Evolutionary conservation across 1,284 basidiomycete genomes (phyloP).

Genomic region (Lentinus polychrous): DNA sequence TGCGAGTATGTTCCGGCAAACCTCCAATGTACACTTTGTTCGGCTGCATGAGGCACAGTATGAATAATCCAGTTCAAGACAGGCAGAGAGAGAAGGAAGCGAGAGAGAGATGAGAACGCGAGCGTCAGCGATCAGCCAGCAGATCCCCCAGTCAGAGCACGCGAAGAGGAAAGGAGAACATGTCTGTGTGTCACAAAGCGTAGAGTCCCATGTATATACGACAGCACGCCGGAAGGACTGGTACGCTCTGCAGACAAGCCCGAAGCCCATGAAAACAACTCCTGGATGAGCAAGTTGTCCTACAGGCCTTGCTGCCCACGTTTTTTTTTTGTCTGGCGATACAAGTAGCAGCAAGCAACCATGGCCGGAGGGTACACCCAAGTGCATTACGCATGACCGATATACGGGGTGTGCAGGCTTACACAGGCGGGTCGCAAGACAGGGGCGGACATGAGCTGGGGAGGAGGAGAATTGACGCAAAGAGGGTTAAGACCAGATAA

Average conservation of each 20-base stretch:
- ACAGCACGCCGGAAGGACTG: background rate
- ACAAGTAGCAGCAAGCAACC: background rate
- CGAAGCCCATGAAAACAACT: constrained; percentile 1
- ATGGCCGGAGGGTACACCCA: constrained; percentile 1
- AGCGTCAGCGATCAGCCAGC: constrained; percentile 6
- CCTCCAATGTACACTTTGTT: constrained; percentile 88
- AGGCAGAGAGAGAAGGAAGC: constrained; percentile 6
- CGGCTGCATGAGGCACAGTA: constrained; percentile 54
- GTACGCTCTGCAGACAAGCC: constrained; percentile 1
- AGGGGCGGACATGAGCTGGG: constrained; percentile 17
- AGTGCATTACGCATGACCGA: constrained; percentile 7
- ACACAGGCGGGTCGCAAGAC: constrained; percentile 25
- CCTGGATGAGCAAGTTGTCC: too few species aligned
- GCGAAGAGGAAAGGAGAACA: background rate
- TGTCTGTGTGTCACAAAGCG: background rate
- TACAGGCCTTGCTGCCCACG: too few species aligned
- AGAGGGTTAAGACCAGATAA: constrained; percentile 59
- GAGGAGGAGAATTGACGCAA: constrained; percentile 9
- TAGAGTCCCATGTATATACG: constrained; percentile 1
- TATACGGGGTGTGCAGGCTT: constrained; percentile 17
- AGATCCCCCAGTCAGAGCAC: background rate
- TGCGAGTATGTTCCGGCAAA: constrained; percentile 75
- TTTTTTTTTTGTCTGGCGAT: too few species aligned
- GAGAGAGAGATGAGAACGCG: constrained; percentile 19
- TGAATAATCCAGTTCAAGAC: constrained; percentile 18